phyloP scores from a whole-genome alignment of 2,329 filamentous ascomycete species.

The Meredithiella fracta region DNA sequence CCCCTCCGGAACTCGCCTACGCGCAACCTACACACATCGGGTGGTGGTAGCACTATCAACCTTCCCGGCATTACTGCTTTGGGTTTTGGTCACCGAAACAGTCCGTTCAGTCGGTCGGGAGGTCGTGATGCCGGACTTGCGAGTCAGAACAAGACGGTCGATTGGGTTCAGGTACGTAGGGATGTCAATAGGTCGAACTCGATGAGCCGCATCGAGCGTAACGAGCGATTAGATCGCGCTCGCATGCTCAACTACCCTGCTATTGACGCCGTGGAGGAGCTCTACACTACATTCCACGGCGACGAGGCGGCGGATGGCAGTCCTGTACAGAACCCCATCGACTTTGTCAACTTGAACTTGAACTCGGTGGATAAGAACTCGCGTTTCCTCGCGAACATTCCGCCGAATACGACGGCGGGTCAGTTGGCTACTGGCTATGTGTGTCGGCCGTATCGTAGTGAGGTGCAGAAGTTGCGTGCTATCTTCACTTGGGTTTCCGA shows the following conservation, averaged over 20 bases:
- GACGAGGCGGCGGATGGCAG: constrained; percentile 78
- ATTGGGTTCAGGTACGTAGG: constrained; percentile 95
- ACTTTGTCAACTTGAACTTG: constrained; percentile 67
- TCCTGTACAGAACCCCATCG: constrained; percentile 63
- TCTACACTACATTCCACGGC: constrained; percentile 71
- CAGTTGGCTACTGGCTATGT: constrained; percentile 81
- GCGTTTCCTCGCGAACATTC: constrained; percentile 71
- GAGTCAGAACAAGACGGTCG: constrained; percentile 36
- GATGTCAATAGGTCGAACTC: constrained; percentile 95
- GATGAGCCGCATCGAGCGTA: constrained; percentile 70
- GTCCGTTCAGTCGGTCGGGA: constrained; percentile 29
- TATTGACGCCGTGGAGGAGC: constrained; percentile 74
- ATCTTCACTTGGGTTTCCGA: constrained; percentile 98
- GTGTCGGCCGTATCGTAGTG: constrained; percentile 83
- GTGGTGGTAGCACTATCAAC: constrained; percentile 29
- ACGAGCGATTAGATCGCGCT: constrained; percentile 73
- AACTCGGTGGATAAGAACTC: constrained; percentile 89
- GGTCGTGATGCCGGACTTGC: constrained; percentile 53
- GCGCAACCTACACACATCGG: constrained; percentile 4
- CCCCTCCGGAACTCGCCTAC: constrained; percentile 24
- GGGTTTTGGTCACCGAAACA: constrained; percentile 20
- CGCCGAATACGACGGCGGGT: constrained; percentile 64
- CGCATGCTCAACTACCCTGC: constrained; percentile 88
- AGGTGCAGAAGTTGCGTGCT: constrained; percentile 78
- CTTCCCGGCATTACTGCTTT: constrained; percentile 16